These are phyloP conservation scores for Chaetomium olivaceum DNA, from an alignment of 2,329 filamentous ascomycete genomes.

Conservation along the genomic window DNA sequence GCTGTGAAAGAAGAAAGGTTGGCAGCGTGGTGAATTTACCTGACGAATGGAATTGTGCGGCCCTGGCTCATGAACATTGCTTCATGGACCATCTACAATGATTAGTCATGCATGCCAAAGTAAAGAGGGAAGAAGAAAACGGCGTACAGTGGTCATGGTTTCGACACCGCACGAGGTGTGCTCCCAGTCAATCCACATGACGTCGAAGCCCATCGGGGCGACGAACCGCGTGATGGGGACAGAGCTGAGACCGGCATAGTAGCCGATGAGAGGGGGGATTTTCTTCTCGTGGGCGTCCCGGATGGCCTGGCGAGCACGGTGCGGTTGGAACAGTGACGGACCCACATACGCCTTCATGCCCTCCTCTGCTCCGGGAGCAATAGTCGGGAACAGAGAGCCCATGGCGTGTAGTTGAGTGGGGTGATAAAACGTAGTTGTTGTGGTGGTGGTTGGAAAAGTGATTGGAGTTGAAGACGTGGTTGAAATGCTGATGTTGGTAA, in stretches of 20 bases:
- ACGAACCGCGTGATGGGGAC: slow-evolving; percentile 44
- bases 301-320: slow-evolving; percentile 47
- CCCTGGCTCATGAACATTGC: slow-evolving; percentile 49
- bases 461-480: neutral
- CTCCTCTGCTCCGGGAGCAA: slow-evolving; percentile 5
- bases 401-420: slow-evolving; percentile 7
- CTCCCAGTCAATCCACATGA: slow-evolving; percentile 52
- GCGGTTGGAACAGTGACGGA: slow-evolving; percentile 50
- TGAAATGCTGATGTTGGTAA: neutral
- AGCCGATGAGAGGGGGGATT: slow-evolving; percentile 47
- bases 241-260: slow-evolving; percentile 45
- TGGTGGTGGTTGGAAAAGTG: neutral
- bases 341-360: slow-evolving; percentile 47
- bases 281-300: slow-evolving; percentile 48
- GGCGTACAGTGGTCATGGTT: slow-evolving; percentile 48
- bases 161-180: slow-evolving; percentile 48
- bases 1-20: neutral
- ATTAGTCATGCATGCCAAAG: slow-evolving; percentile 3
- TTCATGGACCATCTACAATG: slow-evolving; percentile 46
- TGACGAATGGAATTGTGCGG: slow-evolving; percentile 47
- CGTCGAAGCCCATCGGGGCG: slow-evolving; percentile 47
- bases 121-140: too few relatives aligned
- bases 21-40: slow-evolving; percentile 35
- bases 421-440: neutral
- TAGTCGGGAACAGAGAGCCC: slow-evolving; percentile 8